phyloP scores from a whole-genome alignment of 2,329 filamentous ascomycete species.

The Botryotinia globosa region DNA sequence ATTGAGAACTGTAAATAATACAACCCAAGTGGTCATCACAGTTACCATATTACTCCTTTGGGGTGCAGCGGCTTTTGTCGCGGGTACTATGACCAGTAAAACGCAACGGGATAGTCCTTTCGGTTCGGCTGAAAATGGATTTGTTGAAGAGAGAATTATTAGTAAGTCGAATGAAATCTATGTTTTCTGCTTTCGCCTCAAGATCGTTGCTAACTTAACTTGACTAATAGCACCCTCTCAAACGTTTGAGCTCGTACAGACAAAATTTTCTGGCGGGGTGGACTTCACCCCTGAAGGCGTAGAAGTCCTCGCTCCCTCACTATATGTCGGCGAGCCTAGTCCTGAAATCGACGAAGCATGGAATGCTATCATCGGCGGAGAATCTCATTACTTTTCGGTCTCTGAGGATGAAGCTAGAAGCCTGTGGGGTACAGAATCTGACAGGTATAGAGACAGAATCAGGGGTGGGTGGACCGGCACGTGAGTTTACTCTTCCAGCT shows the following conservation, averaged over 20 bases:
- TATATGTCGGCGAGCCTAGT: background rate
- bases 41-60: background rate
- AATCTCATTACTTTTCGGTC: background rate
- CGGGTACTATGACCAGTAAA: background rate
- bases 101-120: background rate
- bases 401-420: background rate
- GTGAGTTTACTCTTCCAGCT: background rate
- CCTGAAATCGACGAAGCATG: background rate
- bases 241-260: background rate
- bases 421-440: background rate
- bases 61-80: background rate
- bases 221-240: background rate
- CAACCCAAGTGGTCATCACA: background rate
- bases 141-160: background rate
- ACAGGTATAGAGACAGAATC: background rate
- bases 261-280: constrained; percentile 1
- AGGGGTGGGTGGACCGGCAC: background rate
- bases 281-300: background rate
- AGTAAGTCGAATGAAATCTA: background rate
- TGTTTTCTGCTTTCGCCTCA: background rate
- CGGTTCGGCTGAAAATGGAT: background rate
- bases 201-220: background rate
- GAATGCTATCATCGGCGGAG: background rate
- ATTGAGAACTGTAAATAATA: background rate
- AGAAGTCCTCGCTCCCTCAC: background rate